Conservation (phyloP, 2,329 filamentous ascomycete species). For the Arthrobotrys pseudoclavata region DNA sequence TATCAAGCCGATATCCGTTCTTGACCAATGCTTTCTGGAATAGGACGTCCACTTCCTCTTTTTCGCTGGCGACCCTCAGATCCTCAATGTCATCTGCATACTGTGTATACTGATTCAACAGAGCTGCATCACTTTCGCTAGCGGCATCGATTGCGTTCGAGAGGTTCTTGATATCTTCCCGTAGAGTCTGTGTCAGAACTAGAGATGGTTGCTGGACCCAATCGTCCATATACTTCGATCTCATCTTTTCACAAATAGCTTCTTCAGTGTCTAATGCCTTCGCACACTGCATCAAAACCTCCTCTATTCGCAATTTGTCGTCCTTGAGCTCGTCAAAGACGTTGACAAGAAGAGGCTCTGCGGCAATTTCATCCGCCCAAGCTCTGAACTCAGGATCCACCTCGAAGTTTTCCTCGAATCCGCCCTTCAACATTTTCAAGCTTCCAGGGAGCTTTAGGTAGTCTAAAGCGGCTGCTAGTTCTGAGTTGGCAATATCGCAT, state of each 20-base stretch:
- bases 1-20: slow-evolving; percentile 73
- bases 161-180: slow-evolving; percentile 88
- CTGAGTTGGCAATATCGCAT: slow-evolving; percentile 90
- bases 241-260: slow-evolving; percentile 98
- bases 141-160: slow-evolving; percentile 91
- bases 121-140: slow-evolving; percentile 83
- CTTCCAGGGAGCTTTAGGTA: slow-evolving; percentile 91
- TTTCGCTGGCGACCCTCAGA: slow-evolving; percentile 88
- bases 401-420: slow-evolving; percentile 87
- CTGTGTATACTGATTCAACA: slow-evolving; percentile 85
- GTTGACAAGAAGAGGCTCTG: slow-evolving; percentile 77
- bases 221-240: slow-evolving; percentile 92
- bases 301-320: slow-evolving; percentile 81
- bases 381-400: slow-evolving; percentile 87
- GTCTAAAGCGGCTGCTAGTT: slow-evolving; percentile 95
- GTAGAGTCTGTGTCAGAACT: slow-evolving; percentile 85
- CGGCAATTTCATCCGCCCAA: slow-evolving; percentile 94
- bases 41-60: slow-evolving; percentile 68
- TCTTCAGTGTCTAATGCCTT: slow-evolving; percentile 97
- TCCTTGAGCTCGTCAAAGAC: slow-evolving; percentile 84
- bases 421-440: slow-evolving; percentile 90
- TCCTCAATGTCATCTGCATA: slow-evolving; percentile 92
- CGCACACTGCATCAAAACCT: slow-evolving; percentile 80
- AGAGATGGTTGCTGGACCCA: slow-evolving; percentile 98
- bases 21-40: slow-evolving; percentile 90